Percentiles rank a stretch among this genome's conserved stretches.
Evolutionary conservation across 2,329 filamentous ascomycete genomes (phyloP).

Genomic region (Daldinia eschscholtzii): DNA sequence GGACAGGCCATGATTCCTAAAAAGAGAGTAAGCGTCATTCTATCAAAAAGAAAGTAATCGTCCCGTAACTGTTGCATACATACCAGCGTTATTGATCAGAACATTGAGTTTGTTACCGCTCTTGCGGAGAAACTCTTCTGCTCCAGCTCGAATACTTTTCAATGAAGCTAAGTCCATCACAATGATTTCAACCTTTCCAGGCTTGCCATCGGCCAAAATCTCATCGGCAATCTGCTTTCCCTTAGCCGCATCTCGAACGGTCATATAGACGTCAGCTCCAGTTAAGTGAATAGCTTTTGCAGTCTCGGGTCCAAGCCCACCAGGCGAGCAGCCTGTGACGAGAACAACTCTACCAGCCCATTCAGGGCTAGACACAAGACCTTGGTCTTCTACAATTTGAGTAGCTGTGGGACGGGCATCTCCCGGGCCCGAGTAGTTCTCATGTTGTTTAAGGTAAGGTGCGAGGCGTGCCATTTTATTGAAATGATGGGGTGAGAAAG

Average conservation of each 20-base stretch:
- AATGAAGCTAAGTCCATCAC: slow-evolving; percentile 39
- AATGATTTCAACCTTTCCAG: slow-evolving; percentile 37
- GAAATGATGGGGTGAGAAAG: background rate
- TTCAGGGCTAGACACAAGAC: slow-evolving; percentile 30
- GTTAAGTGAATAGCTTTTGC: slow-evolving; percentile 34
- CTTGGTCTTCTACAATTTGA: slow-evolving; percentile 40
- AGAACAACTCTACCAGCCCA: slow-evolving; percentile 36
- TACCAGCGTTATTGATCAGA: slow-evolving; percentile 41
- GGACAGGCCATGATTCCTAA: slow-evolving; percentile 36
- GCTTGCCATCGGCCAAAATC: slow-evolving; percentile 21
- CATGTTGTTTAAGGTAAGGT: slow-evolving; percentile 38
- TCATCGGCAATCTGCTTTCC: slow-evolving; percentile 32
- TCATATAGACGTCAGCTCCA: slow-evolving; percentile 38
- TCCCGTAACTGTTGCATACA: background rate
- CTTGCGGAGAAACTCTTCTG: slow-evolving; percentile 31
- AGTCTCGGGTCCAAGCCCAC: slow-evolving; percentile 36
- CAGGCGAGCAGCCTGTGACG: slow-evolving; percentile 36
- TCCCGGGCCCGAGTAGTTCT: slow-evolving; percentile 32
- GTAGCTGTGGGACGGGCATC: slow-evolving; percentile 43
- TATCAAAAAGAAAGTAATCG: background rate
- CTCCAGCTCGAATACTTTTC: slow-evolving; percentile 30
- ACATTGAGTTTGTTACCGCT: slow-evolving; percentile 36
- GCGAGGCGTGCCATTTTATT: slow-evolving; percentile 34
- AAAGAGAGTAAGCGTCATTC: background rate
- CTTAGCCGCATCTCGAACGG: slow-evolving; percentile 35